Evolutionary conservation across 2,329 filamentous ascomycete species (phyloP), one percentile per base, ranked within the genome.

Genomic region (Aspergillus japonicus): DNA sequence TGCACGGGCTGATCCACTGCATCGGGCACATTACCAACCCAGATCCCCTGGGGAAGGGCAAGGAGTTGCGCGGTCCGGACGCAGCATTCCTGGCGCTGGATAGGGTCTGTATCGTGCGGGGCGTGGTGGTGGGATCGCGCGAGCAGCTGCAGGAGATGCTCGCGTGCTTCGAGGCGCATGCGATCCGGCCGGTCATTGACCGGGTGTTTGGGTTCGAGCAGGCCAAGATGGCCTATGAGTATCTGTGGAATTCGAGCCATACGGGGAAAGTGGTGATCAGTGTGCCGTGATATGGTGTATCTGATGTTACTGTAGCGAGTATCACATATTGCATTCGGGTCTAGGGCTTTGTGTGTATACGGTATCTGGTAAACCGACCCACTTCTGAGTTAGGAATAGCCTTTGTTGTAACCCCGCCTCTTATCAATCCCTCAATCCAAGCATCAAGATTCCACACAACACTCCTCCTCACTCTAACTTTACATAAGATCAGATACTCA

Each of bases 141-240:
- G 68, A 76, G 56, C 80, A 82, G 67, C 81, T 85, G 63, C 78
- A 84, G 66, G 81, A 82, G 12, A 83, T 85, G 82, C 80, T 80
- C 63, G 62, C 69, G 5, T 79, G 80, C 0, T 80, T 85, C 54
- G 82, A 83, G 69, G 77, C 77, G 5, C 81, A 81, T n/a, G 26
- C 19, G 0, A 48, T 56, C 6, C 35, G 52, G 23, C 59, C 59
- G 2, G 39, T 58, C 2, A 59, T 73, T 81, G 62, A 80, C 83
- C 62, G 80, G 69, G 73, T 79, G 4, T 85, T 83, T 68, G 73
- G 74, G 24, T 71, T 85, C 12, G 76, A 78, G 44, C 68, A 83
- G 57, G 68, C 77, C 6, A 81, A 79, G 69, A 80, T 76, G 57
- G 81, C 81, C 1, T 83, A 80, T 64, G 67, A 80, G 58, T 80